Evolutionary conservation across 768 basidiomycete genomes (phyloP).

Genomic region (Leccinum obscurum): DNA sequence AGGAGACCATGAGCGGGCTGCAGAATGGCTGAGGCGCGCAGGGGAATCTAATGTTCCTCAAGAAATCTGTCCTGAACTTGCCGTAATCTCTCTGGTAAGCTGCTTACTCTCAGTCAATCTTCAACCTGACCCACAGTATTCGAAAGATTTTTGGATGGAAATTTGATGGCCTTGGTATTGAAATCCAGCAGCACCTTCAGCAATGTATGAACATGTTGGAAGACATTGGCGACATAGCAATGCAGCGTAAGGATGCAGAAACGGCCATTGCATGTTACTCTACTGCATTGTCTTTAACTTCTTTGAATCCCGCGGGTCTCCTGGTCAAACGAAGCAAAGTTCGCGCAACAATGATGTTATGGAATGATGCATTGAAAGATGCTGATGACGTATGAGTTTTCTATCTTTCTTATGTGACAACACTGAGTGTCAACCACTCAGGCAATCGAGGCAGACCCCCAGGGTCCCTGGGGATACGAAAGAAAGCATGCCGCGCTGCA

Average conservation of each 20-base stretch:
- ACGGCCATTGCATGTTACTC: constrained; percentile 1
- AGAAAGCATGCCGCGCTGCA: constrained; percentile 3
- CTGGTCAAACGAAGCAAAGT: constrained; percentile 14
- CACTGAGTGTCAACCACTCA: neutral
- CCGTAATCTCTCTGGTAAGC: constrained; percentile 12
- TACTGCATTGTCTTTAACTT: neutral
- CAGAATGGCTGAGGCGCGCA: neutral
- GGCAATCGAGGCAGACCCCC: constrained; percentile 4
- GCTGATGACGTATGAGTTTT: neutral
- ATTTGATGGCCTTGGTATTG: constrained; percentile 4
- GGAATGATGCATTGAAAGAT: constrained; percentile 14
- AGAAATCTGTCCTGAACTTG: neutral
- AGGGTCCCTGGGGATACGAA: neutral
- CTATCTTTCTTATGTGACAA: neutral
- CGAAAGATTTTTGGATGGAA: constrained; percentile 15
- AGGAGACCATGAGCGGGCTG: neutral
- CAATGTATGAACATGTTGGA: neutral
- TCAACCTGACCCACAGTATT: neutral
- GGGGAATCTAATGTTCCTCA: neutral
- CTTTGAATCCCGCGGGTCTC: neutral
- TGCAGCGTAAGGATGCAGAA: neutral
- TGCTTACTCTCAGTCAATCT: fast-evolving
- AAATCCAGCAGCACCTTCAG: neutral
- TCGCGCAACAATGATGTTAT: neutral
- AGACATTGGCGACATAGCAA: neutral